Evolutionary conservation across 2,329 filamentous ascomycete species (phyloP).

Genomic region (Blastomyces silverae): DNA sequence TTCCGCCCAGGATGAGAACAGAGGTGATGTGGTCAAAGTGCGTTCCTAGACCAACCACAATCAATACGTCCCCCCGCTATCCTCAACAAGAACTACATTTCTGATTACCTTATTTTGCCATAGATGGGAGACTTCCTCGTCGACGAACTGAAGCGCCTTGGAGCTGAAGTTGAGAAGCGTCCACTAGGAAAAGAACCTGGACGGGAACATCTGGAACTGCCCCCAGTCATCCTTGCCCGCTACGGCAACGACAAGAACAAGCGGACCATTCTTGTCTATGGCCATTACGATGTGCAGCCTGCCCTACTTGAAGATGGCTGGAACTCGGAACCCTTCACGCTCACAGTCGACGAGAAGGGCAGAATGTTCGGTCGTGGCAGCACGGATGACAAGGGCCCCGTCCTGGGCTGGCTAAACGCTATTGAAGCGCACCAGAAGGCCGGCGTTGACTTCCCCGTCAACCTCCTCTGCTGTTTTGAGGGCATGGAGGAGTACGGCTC

Average conservation of each 20-base stretch:
- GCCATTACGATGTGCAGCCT: constrained; percentile 97
- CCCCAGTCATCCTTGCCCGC: constrained; percentile 83
- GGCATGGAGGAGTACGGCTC: constrained; percentile 99
- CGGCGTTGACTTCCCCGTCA: constrained; percentile 89
- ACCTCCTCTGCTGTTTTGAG: constrained; percentile 98
- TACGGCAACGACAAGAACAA: constrained; percentile 91
- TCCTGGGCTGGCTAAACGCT: constrained; percentile 94
- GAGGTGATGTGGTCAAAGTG: constrained; percentile 81
- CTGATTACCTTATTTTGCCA: neutral
- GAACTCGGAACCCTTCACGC: constrained; percentile 87
- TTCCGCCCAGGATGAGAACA: constrained; percentile 81
- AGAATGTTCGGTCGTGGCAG: constrained; percentile 94
- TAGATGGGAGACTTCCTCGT: constrained; percentile 89
- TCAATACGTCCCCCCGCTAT: neutral
- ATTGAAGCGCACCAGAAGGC: constrained; percentile 97
- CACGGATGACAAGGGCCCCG: constrained; percentile 96
- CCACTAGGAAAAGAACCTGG: constrained; percentile 86
- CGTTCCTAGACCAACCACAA: constrained; percentile 17
- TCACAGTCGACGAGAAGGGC: constrained; percentile 80
- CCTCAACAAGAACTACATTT: neutral
- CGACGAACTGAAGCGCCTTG: constrained; percentile 71
- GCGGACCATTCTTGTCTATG: constrained; percentile 92
- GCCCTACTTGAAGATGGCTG: constrained; percentile 90
- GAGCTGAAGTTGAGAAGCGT: constrained; percentile 79
- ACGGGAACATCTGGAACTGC: constrained; percentile 82